Conservation (phyloP, 2,329 filamentous ascomycete species). For the Phialophora chinensis region DNA sequence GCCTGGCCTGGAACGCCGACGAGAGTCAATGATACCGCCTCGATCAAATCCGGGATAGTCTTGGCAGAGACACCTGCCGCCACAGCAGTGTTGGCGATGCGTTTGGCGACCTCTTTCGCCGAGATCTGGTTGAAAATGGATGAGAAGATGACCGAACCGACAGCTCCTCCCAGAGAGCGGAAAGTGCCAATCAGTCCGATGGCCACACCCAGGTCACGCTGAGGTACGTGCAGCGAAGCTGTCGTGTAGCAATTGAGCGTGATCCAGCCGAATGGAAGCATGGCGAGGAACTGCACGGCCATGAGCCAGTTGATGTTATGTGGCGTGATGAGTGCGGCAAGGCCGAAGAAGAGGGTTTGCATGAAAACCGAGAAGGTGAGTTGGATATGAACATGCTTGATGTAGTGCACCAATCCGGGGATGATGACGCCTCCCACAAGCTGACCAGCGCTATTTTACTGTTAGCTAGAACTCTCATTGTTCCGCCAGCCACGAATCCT, state of each 20-base stretch:
- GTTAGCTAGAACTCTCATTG: conserved; percentile 6
- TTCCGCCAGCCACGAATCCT: conserved; percentile 6
- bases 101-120: conserved; percentile 22
- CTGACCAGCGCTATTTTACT: conserved; percentile 27
- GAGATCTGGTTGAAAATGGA: conserved; percentile 32
- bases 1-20: conserved; percentile 31
- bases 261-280: conserved; percentile 34
- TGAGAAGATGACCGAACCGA: conserved; percentile 32
- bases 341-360: conserved; percentile 33
- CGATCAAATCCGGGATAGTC: conserved; percentile 30
- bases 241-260: conserved; percentile 33
- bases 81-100: conserved; percentile 22
- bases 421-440: conserved; percentile 33
- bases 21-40: conserved; percentile 28
- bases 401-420: conserved; percentile 30
- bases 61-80: conserved; percentile 18
- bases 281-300: conserved; percentile 32
- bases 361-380: conserved; percentile 34
- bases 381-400: conserved; percentile 32
- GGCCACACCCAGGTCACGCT: conserved; percentile 31
- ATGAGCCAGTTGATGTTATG: conserved; percentile 35
- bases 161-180: conserved; percentile 29
- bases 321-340: conserved; percentile 30
- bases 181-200: conserved; percentile 34
- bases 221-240: conserved; percentile 31